phyloP scores from a whole-genome alignment of 2,329 filamentous ascomycete genomes.

The Monilinia vaccinii-corymbosi region DNA sequence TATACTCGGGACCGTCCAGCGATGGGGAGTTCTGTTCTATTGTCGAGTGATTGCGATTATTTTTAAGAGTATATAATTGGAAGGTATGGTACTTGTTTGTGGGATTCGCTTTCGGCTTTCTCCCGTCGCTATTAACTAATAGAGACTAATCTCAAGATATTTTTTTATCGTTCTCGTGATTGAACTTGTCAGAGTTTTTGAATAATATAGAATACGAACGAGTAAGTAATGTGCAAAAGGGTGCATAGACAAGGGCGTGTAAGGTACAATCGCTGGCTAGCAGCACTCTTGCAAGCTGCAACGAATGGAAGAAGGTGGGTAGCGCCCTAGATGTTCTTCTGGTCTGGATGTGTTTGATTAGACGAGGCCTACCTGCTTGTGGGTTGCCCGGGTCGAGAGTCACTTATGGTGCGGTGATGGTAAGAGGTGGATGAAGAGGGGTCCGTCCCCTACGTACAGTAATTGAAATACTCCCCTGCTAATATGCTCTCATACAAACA shows the following conservation, averaged over 20 bases:
- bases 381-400: too few species aligned
- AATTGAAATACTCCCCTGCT: background rate
- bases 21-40: background rate
- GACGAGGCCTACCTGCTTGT: background rate
- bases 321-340: conserved; percentile 4
- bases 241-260: conserved; percentile 4
- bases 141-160: background rate
- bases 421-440: conserved; percentile 2
- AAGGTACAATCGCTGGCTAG: conserved; percentile 11
- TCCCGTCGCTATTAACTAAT: conserved; percentile 9
- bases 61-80: background rate
- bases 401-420: conserved; percentile 1
- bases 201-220: background rate
- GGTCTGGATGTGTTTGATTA: background rate
- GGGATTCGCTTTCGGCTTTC: background rate
- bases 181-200: background rate
- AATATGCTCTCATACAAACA: background rate
- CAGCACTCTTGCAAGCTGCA: background rate
- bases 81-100: background rate
- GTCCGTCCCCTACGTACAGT: background rate
- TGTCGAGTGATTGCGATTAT: conserved; percentile 5
- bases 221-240: background rate
- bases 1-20: conserved; percentile 6
- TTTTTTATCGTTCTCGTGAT: conserved; percentile 8
- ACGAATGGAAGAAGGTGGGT: background rate